Evolutionary conservation across 1,139 yeast species (phyloP), one percentile per base, ranked within the genome.

Genomic region (Yamadazyma aaseri): DNA sequence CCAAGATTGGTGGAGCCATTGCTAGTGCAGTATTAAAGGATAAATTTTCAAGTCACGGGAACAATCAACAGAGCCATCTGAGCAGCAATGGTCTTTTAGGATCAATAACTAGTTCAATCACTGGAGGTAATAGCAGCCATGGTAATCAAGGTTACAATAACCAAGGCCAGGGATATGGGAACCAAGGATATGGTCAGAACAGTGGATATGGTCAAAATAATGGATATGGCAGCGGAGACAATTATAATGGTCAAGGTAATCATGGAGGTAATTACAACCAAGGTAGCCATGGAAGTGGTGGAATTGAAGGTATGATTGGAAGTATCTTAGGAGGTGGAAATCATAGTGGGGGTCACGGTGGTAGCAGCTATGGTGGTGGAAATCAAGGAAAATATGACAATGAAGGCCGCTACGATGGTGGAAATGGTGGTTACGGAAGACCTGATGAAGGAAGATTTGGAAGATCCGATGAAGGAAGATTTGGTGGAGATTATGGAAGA

Each of bases 11-110:
- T 15, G 86, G 86, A 53, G 82, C 79, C 25, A 47, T 79, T 49
- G 75, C 71, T 26, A 84, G 86, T 51, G 84, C 83, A 20, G 47
- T 76, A 44, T 71, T 71, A 31, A 84, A 80, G 34, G 71, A 75
- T 62, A 71, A 76, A 59, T 47, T 69, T 29, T n/a, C n/a, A n/a
- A n/a, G n/a, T n/a, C n/a, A n/a, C n/a, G n/a, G n/a, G n/a, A n/a
- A n/a, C n/a, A n/a, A n/a, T n/a, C n/a, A n/a, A n/a, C n/a, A n/a
- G n/a, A n/a, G n/a, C n/a, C n/a, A n/a, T n/a, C n/a, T n/a, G n/a
- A n/a, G n/a, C n/a, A n/a, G n/a, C n/a, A n/a, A n/a, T n/a, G n/a
- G n/a, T n/a, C n/a, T n/a, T n/a, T n/a, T n/a, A n/a, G n/a, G n/a
- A n/a, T n/a, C n/a, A n/a, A n/a, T n/a, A n/a, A n/a, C n/a, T n/a